phyloP scores from a whole-genome alignment of 2,329 filamentous ascomycete species.

The Botrytis medusae region DNA sequence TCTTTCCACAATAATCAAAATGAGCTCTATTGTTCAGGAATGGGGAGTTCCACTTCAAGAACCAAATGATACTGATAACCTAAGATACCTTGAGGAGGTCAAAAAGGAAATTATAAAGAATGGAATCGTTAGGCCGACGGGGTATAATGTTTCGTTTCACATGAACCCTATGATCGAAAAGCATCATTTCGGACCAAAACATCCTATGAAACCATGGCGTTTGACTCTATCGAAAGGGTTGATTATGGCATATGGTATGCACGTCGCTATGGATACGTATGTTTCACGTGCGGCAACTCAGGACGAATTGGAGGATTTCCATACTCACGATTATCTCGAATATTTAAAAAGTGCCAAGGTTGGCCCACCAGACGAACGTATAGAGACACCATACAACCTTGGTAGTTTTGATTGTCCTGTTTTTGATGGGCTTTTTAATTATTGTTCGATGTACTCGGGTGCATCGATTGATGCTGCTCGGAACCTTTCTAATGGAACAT shows the following conservation, averaged over 20 bases:
- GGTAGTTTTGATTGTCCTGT: conserved; percentile 91
- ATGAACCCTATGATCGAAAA: conserved; percentile 93
- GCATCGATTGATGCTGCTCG: conserved; percentile 87
- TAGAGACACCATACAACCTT: conserved; percentile 70
- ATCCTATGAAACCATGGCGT: conserved; percentile 99
- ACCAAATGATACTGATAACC: conserved; percentile 36
- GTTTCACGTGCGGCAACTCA: conserved; percentile 79
- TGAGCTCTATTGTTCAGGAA: conserved; percentile 40
- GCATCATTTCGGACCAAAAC: conserved; percentile 94
- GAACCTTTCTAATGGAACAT: conserved; percentile 81
- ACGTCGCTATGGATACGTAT: conserved; percentile 95
- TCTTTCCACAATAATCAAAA: conserved; percentile 22
- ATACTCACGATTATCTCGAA: conserved; percentile 85
- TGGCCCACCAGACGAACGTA: conserved; percentile 65
- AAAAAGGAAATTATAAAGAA: conserved; percentile 48
- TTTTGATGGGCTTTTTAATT: conserved; percentile 93
- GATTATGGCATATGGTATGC: conserved; percentile 92
- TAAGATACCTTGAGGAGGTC: conserved; percentile 32
- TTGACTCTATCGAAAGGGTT: conserved; percentile 93
- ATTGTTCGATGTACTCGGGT: conserved; percentile 90
- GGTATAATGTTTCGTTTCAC: conserved; percentile 92
- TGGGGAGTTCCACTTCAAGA: conserved; percentile 37
- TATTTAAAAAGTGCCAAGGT: conserved; percentile 75
- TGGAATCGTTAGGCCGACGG: conserved; percentile 76
- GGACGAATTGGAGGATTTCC: conserved; percentile 84